Base-by-base conservation (phyloP, 257 asterid genomes). In the Scutellaria minor region DNA sequence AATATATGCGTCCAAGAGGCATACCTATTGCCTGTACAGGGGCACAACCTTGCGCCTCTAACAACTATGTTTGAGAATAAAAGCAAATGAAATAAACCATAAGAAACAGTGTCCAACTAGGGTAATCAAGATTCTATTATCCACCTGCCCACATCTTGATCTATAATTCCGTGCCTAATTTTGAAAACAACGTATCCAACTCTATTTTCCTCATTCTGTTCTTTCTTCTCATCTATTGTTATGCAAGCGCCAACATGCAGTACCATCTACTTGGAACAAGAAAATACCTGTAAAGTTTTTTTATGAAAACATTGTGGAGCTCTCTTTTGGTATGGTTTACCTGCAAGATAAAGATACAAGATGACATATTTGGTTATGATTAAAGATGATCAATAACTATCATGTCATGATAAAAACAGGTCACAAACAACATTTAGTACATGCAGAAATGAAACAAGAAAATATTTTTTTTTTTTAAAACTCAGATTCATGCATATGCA, bases 251-350 rank as follows among this genome's bases (percentile, higher is more conserved):
- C 39, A 57, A 18, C 24, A 42, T 47, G 24, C 18, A 55, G 14
- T 47, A 46, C 42, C 50, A 74, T n/a, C 0, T 5, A 50, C 42
- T 2, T 51, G 69, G 68, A 69, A 69, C 63, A 39, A 12, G 69
- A 52, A 74, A 31, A 31, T 87, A 90, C 99, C 99, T 90, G 95
- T 95, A 95, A 70, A 95, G 99, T 79, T 85, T 87, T 73, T 83
- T 82, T 75, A 95, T 95, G 80, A 92, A 92, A 64, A 95, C 88
- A 53, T 92, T 92, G 79, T 92, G 99, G 74, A 95, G 91, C 83
- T 90, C 98, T 74, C 97, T 79, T 78, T 90, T 95, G 58, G 99
- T 90, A 74, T 95, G 99, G 80, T 92, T 85, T 68, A 95, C 99
- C 99, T 95, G 85, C 79, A 50, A 53, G 62, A 71, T 65, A 55